A percentile compares a stretch with the other conserved stretches of the same genome.
Evolutionary conservation across 108 stramenopile species (phyloP).

Genomic region (Schizochytrium sp.): DNA sequence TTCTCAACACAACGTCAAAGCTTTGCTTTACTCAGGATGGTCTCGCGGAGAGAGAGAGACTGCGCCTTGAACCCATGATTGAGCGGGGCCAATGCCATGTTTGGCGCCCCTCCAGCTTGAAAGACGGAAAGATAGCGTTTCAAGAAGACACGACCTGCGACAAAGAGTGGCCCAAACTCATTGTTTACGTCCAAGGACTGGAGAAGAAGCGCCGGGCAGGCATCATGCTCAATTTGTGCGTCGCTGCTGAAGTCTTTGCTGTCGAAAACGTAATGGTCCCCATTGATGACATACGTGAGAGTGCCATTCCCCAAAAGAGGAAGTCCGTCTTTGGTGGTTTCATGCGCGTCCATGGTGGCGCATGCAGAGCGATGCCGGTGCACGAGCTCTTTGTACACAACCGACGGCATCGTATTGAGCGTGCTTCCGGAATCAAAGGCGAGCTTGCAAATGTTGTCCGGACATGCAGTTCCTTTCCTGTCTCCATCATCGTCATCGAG

Average conservation of each 20-base stretch:
- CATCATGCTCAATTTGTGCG: background rate
- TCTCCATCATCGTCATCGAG: background rate
- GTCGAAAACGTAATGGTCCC: background rate
- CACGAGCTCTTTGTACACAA: background rate
- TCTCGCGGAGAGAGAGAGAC: background rate
- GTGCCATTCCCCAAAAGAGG: background rate
- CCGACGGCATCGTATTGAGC: background rate
- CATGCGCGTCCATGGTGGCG: background rate
- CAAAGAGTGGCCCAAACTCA: background rate
- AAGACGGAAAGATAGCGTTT: background rate
- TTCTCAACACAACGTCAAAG: background rate
- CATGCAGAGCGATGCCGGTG: background rate
- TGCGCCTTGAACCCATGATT: background rate
- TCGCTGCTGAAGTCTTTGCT: background rate
- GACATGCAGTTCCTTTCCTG: background rate
- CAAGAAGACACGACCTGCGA: background rate
- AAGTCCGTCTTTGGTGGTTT: background rate
- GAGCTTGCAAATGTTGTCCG: background rate
- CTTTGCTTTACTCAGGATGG: background rate
- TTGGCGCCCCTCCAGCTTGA: background rate
- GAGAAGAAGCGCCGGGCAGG: background rate
- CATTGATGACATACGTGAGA: background rate
- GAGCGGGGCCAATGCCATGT: background rate
- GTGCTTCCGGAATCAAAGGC: background rate
- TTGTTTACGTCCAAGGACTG: background rate